Percentiles rank a stretch among this genome's conserved stretches.
Evolutionary conservation across 768 basidiomycete genomes (phyloP).

Genomic region (Auriculariales sp.): DNA sequence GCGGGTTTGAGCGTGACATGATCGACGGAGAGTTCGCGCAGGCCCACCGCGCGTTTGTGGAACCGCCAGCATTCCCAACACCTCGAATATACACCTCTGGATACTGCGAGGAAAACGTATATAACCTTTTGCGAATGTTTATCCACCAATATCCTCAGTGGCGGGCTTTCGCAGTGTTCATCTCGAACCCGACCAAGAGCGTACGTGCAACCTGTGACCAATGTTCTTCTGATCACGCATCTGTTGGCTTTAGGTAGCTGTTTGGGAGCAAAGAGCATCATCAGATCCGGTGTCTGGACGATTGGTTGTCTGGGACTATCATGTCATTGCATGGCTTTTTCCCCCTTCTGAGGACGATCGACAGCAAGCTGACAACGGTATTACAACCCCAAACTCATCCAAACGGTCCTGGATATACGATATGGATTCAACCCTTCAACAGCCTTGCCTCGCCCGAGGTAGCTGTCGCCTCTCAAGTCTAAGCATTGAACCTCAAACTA

Average conservation of each 20-base stretch:
- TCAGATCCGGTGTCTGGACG: constrained; percentile 12
- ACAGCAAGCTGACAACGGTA: not conserved
- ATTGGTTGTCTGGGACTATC: constrained; percentile 62
- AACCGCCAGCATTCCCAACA: not conserved
- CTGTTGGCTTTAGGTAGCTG: constrained; percentile 34
- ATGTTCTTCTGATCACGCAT: not conserved
- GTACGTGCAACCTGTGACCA: constrained; percentile 19
- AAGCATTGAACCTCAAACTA: not conserved
- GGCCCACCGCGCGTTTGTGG: not conserved
- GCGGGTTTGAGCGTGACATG: not conserved
- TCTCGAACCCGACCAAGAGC: constrained; percentile 48
- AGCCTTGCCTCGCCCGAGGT: constrained; percentile 31
- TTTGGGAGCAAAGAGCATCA: constrained; percentile 45
- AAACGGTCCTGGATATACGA: constrained; percentile 48
- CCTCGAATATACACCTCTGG: constrained; percentile 33
- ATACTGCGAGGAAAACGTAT: constrained; percentile 68
- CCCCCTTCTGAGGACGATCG: constrained; percentile 11
- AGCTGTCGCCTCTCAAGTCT: constrained; percentile 11
- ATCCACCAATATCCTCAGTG: constrained; percentile 21
- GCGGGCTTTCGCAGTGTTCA: constrained; percentile 43
- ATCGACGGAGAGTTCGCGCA: not conserved
- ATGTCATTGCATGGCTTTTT: constrained; percentile 45
- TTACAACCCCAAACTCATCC: not conserved
- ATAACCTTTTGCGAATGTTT: constrained; percentile 37
- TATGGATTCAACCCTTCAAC: constrained; percentile 38